These are phyloP conservation scores for Centella asiatica DNA, from an alignment of 129 eudicot genomes.

Conservation along the genomic window DNA sequence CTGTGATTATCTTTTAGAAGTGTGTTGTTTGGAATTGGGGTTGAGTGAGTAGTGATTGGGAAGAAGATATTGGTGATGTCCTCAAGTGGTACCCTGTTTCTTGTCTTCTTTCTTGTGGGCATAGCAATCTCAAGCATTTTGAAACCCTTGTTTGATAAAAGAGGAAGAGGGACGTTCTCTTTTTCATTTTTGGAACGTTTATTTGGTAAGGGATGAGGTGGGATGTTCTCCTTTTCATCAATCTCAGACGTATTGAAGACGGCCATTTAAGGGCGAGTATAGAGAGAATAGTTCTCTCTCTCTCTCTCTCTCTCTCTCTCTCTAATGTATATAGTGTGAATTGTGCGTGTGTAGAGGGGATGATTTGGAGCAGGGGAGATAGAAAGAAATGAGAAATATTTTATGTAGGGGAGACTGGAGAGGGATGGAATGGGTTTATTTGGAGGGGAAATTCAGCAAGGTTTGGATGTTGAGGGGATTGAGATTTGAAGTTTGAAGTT, in stretches of 20 bases:
- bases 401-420: no score
- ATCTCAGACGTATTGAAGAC: constrained; percentile 1
- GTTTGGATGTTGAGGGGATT: not conserved
- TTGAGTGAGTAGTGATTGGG: constrained; percentile 7
- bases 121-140: not conserved
- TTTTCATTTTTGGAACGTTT: no score
- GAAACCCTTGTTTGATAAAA: not conserved
- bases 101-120: constrained; percentile 5
- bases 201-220: no score
- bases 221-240: constrained; percentile 27
- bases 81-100: constrained; percentile 3
- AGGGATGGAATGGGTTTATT: not conserved
- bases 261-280: constrained; percentile 5
- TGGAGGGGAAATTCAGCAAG: not conserved
- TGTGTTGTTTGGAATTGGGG: not conserved
- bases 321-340: not conserved
- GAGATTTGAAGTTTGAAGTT: not conserved
- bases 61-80: constrained; percentile 22
- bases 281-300: not conserved
- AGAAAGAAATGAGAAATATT: not conserved
- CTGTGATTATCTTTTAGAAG: not conserved
- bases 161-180: constrained; percentile 21
- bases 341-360: not conserved
- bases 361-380: not conserved
- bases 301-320: not conserved